Percentiles rank a stretch among this genome's conserved stretches.
Evolutionary conservation across 1,284 basidiomycete genomes (phyloP).

Genomic region (Cryptococcus wingfieldii): DNA sequence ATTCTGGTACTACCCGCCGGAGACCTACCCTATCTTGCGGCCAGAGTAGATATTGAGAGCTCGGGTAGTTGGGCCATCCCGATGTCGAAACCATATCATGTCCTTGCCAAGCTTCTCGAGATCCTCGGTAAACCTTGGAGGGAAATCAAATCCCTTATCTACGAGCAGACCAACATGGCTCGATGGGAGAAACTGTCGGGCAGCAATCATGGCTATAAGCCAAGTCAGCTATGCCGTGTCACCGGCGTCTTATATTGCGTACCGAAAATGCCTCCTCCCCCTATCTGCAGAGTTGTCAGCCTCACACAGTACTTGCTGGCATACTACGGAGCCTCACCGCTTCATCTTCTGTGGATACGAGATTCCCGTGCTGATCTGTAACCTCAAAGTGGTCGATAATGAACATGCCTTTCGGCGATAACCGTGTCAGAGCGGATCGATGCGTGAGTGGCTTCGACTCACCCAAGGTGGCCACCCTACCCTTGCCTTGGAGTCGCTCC

Average conservation of each 20-base stretch:
- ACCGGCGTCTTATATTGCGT: slow-evolving; percentile 6
- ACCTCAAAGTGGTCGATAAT: slow-evolving; percentile 78
- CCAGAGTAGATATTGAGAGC: slow-evolving; percentile 76
- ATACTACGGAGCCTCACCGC: slow-evolving; percentile 18
- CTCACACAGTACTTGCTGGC: background rate
- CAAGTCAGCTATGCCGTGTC: background rate
- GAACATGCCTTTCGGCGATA: slow-evolving; percentile 64
- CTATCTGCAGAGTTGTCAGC: slow-evolving; percentile 59
- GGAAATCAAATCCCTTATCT: slow-evolving; percentile 78
- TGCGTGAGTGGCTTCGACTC: background rate
- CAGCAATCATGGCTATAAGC: slow-evolving; percentile 27
- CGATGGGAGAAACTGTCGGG: slow-evolving; percentile 34
- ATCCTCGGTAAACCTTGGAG: slow-evolving; percentile 55
- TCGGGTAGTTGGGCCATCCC: slow-evolving; percentile 60
- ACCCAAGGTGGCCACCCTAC: slow-evolving; percentile 27
- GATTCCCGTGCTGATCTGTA: slow-evolving; percentile 56
- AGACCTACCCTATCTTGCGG: slow-evolving; percentile 61
- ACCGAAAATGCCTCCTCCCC: slow-evolving; percentile 86
- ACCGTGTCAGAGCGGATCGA: background rate
- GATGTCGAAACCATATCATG: slow-evolving; percentile 74
- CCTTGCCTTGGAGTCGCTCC: slow-evolving; percentile 6
- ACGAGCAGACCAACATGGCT: slow-evolving; percentile 71
- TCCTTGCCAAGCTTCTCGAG: slow-evolving; percentile 65
- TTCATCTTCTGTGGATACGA: slow-evolving; percentile 50
- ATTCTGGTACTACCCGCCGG: too few species aligned